phyloP scores from a whole-genome alignment of 2,329 filamentous ascomycete species.

The Penicillium corylophilum region DNA sequence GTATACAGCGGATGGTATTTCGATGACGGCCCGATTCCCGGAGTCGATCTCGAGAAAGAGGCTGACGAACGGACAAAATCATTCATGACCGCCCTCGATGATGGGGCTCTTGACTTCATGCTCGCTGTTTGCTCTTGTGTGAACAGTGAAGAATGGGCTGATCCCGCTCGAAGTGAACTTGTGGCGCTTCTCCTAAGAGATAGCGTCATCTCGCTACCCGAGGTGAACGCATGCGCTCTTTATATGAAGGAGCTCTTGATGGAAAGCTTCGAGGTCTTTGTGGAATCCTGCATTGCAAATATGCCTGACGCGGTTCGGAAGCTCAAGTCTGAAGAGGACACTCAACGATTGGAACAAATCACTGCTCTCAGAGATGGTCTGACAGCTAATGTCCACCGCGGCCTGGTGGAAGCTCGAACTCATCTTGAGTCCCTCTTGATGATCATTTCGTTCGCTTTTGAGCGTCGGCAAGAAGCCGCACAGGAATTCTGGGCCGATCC shows the following conservation, averaged over 20 bases:
- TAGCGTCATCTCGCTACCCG: conserved; percentile 65
- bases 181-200: conserved; percentile 81
- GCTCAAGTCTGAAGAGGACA: conserved; percentile 84
- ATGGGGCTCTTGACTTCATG: conserved; percentile 90
- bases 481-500: conserved; percentile 88
- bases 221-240: conserved; percentile 66
- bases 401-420: conserved; percentile 48
- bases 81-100: conserved; percentile 75
- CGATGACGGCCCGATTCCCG: conserved; percentile 65
- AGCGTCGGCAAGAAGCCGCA: conserved; percentile 78
- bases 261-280: conserved; percentile 79
- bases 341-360: conserved; percentile 59
- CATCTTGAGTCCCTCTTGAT: conserved; percentile 86
- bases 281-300: conserved; percentile 91
- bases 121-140: conserved; percentile 81
- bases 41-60: conserved; percentile 65
- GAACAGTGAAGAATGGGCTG: conserved; percentile 78
- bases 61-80: conserved; percentile 68
- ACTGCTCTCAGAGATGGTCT: conserved; percentile 47
- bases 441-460: conserved; percentile 87
- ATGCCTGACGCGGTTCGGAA: conserved; percentile 88
- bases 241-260: conserved; percentile 73
- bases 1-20: conserved; percentile 91
- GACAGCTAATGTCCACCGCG: conserved; percentile 41
- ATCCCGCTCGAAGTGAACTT: conserved; percentile 79